phyloP scores from a whole-genome alignment of 2,329 filamentous ascomycete genomes.

The Colletotrichum spaethianum region DNA sequence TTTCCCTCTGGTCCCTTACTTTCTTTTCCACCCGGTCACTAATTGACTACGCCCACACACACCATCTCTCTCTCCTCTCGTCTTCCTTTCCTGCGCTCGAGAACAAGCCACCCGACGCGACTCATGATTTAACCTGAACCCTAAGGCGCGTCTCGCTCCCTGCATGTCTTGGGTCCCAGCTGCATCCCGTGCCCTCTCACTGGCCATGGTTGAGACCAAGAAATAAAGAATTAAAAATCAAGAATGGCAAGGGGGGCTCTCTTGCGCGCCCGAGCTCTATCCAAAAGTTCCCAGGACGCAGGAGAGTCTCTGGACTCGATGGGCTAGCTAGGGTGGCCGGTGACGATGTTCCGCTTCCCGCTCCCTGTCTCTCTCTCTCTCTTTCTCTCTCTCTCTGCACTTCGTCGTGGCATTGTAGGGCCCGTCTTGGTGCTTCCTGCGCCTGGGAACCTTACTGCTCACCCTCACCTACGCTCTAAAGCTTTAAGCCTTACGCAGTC shows the following conservation, averaged over 20 bases:
- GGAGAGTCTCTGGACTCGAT: neutral
- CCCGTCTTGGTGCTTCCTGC: neutral
- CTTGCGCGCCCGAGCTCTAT: neutral
- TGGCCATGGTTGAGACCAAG: neutral
- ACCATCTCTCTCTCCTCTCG: neutral
- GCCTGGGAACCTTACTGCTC: neutral
- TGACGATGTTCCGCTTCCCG: neutral
- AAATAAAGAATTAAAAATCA: neutral
- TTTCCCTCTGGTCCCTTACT: neutral
- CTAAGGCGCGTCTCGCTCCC: neutral
- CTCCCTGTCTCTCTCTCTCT: neutral
- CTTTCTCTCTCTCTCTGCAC: conserved; percentile 3
- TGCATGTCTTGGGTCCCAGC: neutral
- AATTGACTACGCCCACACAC: neutral
- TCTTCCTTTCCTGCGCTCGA: neutral
- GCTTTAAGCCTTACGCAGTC: neutral
- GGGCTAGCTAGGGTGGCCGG: neutral
- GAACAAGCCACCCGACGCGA: conserved; percentile 11
- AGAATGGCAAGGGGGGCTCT: neutral
- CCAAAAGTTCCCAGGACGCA: neutral
- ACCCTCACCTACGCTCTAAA: conserved; percentile 3
- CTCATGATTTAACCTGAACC: neutral
- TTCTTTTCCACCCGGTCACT: neutral
- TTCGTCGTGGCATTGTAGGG: conserved; percentile 8
- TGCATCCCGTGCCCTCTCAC: neutral